Evolutionary conservation across 129 eudicot species (phyloP).

Genomic region (Helichrysum umbraculigerum): DNA sequence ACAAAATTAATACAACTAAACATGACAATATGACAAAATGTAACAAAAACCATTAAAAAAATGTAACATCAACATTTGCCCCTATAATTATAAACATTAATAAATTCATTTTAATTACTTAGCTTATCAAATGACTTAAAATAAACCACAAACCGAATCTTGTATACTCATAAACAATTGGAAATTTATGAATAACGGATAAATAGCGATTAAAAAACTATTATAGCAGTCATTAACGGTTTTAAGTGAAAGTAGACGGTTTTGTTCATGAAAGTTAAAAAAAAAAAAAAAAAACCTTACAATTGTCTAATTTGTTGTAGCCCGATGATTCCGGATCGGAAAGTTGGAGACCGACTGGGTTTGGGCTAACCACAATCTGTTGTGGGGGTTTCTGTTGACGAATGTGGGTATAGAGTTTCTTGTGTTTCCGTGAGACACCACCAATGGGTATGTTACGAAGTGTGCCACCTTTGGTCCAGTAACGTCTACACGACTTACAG

Average conservation of each 20-base stretch:
- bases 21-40: too few species aligned
- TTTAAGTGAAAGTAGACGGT: too few species aligned
- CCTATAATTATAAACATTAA: background rate
- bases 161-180: too few species aligned
- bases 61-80: too few species aligned
- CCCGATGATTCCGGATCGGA: constrained; percentile 43
- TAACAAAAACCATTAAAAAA: too few species aligned
- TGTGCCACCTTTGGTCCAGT: constrained; percentile 97
- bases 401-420: constrained; percentile 31
- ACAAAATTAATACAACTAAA: background rate
- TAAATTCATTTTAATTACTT: too few species aligned
- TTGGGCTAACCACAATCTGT: background rate
- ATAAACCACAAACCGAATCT: too few species aligned
- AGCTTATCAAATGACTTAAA: too few species aligned
- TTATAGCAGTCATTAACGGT: too few species aligned
- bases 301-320: constrained; percentile 2
- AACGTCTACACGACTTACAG: constrained; percentile 86
- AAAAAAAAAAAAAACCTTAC: background rate
- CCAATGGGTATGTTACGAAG: constrained; percentile 92
- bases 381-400: background rate
- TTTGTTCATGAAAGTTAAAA: too few species aligned
- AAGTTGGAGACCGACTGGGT: constrained; percentile 46
- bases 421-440: constrained; percentile 75
- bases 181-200: too few species aligned
- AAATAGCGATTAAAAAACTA: too few species aligned